Base-by-base conservation (phyloP, 2,329 filamentous ascomycete genomes). In the Pseudocercospora crystallina region DNA sequence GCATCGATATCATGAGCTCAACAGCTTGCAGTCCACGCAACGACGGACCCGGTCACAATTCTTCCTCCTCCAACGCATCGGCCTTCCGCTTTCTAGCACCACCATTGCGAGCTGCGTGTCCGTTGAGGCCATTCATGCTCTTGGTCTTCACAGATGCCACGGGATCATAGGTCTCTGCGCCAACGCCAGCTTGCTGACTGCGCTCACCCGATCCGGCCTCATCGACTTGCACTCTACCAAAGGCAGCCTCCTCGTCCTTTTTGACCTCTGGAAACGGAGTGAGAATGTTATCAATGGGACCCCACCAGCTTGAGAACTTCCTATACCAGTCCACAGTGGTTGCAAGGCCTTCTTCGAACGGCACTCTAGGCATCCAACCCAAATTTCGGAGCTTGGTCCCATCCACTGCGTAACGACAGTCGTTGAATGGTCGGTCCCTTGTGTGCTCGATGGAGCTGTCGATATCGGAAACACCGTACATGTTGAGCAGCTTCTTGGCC, bases 401-500 rank as follows among this genome's bases (percentile, higher is more conserved):
- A 64, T 89, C 84, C 2, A 89, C 83, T 9, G 84, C 84, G 63
- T 89, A 90, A 33, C 85, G 77, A 63, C 83, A 80, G 68, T 90
- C 86, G 69, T 89, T 89, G 73, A 87, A 92, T 0, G 87, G 88
- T 14, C 89, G 79, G 70, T 94, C 88, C 57, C 84, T 79, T 2
- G 86, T 89, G 69, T 89, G 86, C 68, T 86, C 82, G 61, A 91
- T 80, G 79, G 83, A 87, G 61, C 78, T 78, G 51, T 78, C 74
- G 13, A 74, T 71, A 52, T 79, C 72, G 5, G 74, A 70, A 51
- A 87, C 77, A 14, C 76, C 76, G 65, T 90, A 82, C 49, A 84
- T 76, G 30, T 76, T 73, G 20, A 91, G 76, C 13, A 92, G 75
- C 67, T 79, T 81, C 52, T 73, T 71, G 69, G 87, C 87, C 5